Percentiles rank a stretch among this genome's conserved stretches.
phyloP scores from a whole-genome alignment of 176 grass and related monocot genomes.

The Pharus latifolius region DNA sequence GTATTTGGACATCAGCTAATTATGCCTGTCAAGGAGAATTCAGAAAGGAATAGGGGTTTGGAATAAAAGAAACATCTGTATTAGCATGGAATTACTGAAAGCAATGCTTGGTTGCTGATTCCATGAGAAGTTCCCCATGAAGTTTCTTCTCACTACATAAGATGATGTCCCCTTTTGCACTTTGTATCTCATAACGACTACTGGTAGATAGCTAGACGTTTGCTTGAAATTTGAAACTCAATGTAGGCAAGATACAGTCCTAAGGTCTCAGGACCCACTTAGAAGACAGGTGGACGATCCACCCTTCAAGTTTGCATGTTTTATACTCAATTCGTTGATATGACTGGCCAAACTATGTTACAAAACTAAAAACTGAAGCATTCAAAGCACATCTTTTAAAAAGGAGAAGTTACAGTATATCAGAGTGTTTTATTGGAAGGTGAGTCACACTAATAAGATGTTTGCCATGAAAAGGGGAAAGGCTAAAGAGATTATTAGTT shows the following conservation, averaged over 20 bases:
- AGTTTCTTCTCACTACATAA: not conserved
- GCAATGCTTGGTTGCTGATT: not conserved
- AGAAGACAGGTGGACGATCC: too few species aligned
- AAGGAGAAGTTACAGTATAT: slow-evolving; percentile 2
- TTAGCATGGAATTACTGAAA: not conserved
- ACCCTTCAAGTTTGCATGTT: not conserved
- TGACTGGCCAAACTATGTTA: not conserved
- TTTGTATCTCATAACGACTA: not conserved
- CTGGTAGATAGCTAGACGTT: not conserved
- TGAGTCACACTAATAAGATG: slow-evolving; percentile 10
- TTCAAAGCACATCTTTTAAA: slow-evolving; percentile 7
- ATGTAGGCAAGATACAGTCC: not conserved
- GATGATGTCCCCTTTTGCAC: not conserved
- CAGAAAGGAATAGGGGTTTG: not conserved
- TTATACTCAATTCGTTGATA: not conserved
- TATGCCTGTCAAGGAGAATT: not conserved
- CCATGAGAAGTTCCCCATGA: not conserved
- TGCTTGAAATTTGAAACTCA: not conserved
- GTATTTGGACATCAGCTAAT: not conserved
- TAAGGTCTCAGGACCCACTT: not conserved
- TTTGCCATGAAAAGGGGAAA: slow-evolving; percentile 24
- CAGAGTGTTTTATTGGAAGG: not conserved
- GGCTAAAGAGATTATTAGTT: slow-evolving; percentile 13
- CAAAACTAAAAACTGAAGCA: slow-evolving; percentile 21
- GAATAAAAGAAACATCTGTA: not conserved